Evolutionary conservation across 176 grass and related monocot genomes (phyloP).

Genomic region (Zoysia pacifica): DNA sequence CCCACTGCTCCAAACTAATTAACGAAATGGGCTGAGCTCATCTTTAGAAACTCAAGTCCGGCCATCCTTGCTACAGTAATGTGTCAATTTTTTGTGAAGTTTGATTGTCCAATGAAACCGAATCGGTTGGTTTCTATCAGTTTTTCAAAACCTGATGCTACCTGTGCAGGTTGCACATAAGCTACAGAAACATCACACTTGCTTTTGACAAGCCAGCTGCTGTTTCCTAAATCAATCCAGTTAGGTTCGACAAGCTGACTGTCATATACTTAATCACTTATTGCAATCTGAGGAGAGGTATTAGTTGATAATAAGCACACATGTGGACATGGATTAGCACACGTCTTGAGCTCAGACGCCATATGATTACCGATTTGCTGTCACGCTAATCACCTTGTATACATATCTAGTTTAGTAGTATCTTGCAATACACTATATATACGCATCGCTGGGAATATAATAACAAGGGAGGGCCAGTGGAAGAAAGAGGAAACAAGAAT

Average conservation of each 20-base stretch:
- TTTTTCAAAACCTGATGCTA: too few relatives aligned
- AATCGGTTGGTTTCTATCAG: too few relatives aligned
- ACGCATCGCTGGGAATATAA: too few relatives aligned
- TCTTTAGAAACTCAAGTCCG: constrained; percentile 11
- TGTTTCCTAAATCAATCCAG: background rate
- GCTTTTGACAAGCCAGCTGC: too few relatives aligned
- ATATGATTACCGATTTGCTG: constrained; percentile 6
- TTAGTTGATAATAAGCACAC: constrained; percentile 4
- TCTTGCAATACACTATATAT: too few relatives aligned
- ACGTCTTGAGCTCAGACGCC: background rate
- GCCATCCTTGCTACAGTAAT: background rate
- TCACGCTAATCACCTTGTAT: constrained; percentile 20
- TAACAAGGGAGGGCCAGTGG: too few relatives aligned
- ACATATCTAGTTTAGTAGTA: background rate
- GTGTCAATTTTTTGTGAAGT: too few relatives aligned
- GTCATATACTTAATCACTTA: background rate
- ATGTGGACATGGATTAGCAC: constrained; percentile 38
- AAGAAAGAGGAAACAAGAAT: too few relatives aligned
- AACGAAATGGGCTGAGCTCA: background rate
- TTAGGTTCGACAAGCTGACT: background rate
- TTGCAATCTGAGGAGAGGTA: background rate
- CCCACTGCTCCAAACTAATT: background rate
- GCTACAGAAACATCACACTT: too few relatives aligned
- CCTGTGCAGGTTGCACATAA: too few relatives aligned
- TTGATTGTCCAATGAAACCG: too few relatives aligned